phyloP scores from a whole-genome alignment of 495 filamentous ascomycete species.

The Pyrenopolyporus hunteri region DNA sequence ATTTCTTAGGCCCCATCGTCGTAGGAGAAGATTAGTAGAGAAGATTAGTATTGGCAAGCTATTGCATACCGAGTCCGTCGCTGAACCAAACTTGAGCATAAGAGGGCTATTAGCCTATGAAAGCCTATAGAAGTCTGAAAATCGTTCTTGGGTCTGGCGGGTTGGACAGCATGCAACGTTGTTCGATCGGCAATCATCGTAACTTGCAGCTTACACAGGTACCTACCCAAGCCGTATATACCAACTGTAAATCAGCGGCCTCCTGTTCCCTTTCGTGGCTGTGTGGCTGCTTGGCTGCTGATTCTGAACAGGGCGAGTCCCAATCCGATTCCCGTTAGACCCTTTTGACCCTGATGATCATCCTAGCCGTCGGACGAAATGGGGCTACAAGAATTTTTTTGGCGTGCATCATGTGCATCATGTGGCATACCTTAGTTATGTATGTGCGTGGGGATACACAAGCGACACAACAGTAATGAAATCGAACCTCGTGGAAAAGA shows the following conservation, averaged over 20 bases:
- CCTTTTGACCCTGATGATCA: conserved; percentile 33
- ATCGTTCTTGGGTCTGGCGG: conserved; percentile 24
- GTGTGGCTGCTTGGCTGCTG: conserved; percentile 33
- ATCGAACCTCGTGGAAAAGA: neutral
- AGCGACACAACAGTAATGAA: neutral
- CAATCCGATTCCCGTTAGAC: neutral
- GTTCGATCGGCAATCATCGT: conserved; percentile 29
- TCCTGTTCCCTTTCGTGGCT: conserved; percentile 1
- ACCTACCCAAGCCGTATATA: neutral
- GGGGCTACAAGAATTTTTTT: conserved; percentile 3
- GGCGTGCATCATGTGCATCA: conserved; percentile 13
- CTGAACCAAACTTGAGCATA: conserved; percentile 11
- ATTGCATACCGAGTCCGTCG: neutral
- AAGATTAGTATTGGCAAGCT: neutral
- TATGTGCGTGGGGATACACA: neutral
- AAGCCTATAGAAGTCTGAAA: neutral
- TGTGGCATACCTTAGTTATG: neutral
- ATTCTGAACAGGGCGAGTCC: conserved; percentile 15
- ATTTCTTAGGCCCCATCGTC: conserved; percentile 7
- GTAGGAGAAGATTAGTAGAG: conserved; percentile 7
- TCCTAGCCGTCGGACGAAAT: conserved; percentile 1
- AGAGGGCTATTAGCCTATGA: conserved; percentile 10
- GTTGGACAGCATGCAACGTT: conserved; percentile 36
- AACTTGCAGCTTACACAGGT: conserved; percentile 11
- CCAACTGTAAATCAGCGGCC: neutral